Evolutionary conservation across 1,284 basidiomycete genomes (phyloP).

Genomic region (Cryptococcus neoformans): DNA sequence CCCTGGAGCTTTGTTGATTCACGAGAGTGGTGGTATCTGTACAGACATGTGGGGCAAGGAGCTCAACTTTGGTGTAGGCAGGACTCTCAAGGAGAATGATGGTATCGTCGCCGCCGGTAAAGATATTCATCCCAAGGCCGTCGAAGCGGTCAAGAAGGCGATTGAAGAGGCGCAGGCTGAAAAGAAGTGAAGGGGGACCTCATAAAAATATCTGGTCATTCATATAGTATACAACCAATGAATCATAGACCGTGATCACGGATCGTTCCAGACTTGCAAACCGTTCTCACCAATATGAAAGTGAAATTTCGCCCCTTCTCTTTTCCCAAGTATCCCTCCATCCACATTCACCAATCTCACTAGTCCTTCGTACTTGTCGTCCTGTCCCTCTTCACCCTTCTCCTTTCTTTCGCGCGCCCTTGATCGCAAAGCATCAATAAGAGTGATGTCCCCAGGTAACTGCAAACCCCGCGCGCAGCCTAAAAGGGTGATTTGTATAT

Average conservation of each 20-base stretch:
- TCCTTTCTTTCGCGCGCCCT: constrained; percentile 1
- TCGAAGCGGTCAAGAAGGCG: constrained; percentile 72
- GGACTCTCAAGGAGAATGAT: constrained; percentile 80
- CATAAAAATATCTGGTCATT: background rate
- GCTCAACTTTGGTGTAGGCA: constrained; percentile 82
- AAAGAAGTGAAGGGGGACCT: background rate
- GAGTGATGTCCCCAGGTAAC: constrained; percentile 32
- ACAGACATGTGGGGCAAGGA: constrained; percentile 75
- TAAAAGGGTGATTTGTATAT: constrained; percentile 34
- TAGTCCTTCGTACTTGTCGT: constrained; percentile 21
- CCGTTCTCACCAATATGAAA: constrained; percentile 30
- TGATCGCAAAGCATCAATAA: constrained; percentile 33
- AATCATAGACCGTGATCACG: background rate
- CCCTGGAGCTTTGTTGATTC: constrained; percentile 70
- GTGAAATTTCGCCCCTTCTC: constrained; percentile 21
- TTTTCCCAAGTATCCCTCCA: constrained; percentile 12
- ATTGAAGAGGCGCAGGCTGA: constrained; percentile 50
- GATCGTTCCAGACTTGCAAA: constrained; percentile 22
- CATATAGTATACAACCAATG: background rate
- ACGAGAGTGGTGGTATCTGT: constrained; percentile 84
- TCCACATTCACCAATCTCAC: constrained; percentile 24
- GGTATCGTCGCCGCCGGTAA: constrained; percentile 78
- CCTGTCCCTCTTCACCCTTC: constrained; percentile 3
- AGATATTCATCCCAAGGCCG: constrained; percentile 62
- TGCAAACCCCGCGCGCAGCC: constrained; percentile 27